Conservation (phyloP, 2,329 filamentous ascomycete genomes). For the Phialophora verrucosa region DNA sequence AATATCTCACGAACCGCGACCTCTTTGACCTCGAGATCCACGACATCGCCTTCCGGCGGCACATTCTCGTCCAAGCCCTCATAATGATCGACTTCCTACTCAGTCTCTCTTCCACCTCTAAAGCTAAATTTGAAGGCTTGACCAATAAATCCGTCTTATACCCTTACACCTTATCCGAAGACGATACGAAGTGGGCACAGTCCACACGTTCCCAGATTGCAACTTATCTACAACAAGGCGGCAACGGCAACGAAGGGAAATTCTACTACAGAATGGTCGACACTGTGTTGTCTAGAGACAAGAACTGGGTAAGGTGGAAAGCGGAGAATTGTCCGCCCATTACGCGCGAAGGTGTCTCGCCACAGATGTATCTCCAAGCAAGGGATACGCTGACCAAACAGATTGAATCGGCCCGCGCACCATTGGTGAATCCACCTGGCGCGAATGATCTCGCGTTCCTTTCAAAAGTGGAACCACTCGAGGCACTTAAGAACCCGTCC, state of each 20-base stretch:
- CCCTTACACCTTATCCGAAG: slow-evolving; percentile 74
- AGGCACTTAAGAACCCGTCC: slow-evolving; percentile 69
- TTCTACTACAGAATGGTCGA: slow-evolving; percentile 98
- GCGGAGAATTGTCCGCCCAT: slow-evolving; percentile 90
- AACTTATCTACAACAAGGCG: slow-evolving; percentile 70
- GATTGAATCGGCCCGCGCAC: slow-evolving; percentile 73
- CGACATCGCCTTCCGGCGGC: slow-evolving; percentile 90
- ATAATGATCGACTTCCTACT: slow-evolving; percentile 95
- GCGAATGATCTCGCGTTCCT: slow-evolving; percentile 81
- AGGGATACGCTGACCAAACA: slow-evolving; percentile 69
- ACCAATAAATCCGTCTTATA: slow-evolving; percentile 91
- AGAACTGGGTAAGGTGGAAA: slow-evolving; percentile 99
- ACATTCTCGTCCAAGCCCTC: slow-evolving; percentile 92
- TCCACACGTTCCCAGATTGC: slow-evolving; percentile 80
- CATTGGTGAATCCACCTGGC: slow-evolving; percentile 68
- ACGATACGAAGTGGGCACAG: slow-evolving; percentile 85
- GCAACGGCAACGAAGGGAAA: slow-evolving; percentile 73
- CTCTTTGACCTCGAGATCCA: slow-evolving; percentile 95
- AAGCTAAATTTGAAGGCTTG: slow-evolving; percentile 74
- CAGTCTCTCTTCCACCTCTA: slow-evolving; percentile 82
- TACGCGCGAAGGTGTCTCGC: slow-evolving; percentile 72
- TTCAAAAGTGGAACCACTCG: slow-evolving; percentile 69
- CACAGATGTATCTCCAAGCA: slow-evolving; percentile 71
- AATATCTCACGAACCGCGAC: slow-evolving; percentile 96
- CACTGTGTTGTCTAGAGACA: slow-evolving; percentile 91